These are phyloP conservation scores for Prunus yedoensis DNA, from an alignment of 331 rosid genomes.

Conservation along the genomic window DNA sequence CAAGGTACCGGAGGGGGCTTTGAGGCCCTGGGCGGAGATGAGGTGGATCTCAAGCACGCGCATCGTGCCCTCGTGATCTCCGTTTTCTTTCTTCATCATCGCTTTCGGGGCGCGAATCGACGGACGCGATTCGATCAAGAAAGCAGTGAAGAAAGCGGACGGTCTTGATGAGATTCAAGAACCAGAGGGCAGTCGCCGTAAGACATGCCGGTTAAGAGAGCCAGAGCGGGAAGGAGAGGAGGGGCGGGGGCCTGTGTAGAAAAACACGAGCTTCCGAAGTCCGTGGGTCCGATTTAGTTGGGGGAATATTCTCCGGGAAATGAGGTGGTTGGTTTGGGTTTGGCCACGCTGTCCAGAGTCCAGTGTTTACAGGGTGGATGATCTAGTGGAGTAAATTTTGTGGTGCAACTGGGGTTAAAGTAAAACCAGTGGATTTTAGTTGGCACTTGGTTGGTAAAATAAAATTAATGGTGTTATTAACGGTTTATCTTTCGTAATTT, in stretches of 20 bases:
- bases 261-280: background rate
- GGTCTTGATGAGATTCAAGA: conserved; percentile 22
- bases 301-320: background rate
- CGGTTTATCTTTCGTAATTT: background rate
- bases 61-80: conserved; percentile 17
- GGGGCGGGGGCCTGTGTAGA: background rate
- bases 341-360: background rate
- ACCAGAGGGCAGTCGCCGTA: background rate
- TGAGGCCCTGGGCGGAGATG: conserved; percentile 84
- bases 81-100: conserved; percentile 34
- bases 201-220: background rate
- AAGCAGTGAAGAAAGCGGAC: background rate
- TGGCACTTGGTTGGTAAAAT: background rate
- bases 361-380: conserved; percentile 6
- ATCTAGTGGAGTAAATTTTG: background rate
- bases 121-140: conserved; percentile 9
- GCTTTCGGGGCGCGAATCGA: conserved; percentile 21
- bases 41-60: conserved; percentile 79
- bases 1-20: conserved; percentile 42
- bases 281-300: background rate
- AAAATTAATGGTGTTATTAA: background rate
- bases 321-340: background rate
- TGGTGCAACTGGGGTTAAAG: background rate
- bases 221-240: background rate
- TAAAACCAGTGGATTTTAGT: background rate